phyloP scores from a whole-genome alignment of 2,329 filamentous ascomycete genomes.

The Pseudogymnoascus sp. region DNA sequence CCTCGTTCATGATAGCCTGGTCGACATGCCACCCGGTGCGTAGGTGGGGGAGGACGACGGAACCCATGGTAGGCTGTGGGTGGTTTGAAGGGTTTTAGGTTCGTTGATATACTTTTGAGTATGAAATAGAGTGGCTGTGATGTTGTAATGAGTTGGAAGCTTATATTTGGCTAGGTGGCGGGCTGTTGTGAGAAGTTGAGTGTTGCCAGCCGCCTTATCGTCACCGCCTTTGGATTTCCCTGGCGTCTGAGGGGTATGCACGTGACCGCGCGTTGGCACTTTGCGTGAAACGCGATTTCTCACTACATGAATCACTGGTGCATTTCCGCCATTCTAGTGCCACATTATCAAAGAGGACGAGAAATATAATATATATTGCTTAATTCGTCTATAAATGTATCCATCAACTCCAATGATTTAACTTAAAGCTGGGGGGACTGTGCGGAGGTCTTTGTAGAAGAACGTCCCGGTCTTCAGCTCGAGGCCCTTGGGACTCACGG shows the following conservation, averaged over 20 bases:
- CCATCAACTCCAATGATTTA: background rate
- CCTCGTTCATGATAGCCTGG: conserved; percentile 82
- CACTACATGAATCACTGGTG: background rate
- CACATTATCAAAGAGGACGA: background rate
- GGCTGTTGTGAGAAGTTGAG: conserved; percentile 1
- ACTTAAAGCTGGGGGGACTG: background rate
- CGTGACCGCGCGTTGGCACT: background rate
- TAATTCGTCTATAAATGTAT: background rate
- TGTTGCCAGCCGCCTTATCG: background rate
- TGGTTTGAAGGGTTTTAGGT: background rate
- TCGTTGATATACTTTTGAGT: background rate
- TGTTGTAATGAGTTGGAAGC: background rate
- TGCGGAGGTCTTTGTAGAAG: conserved; percentile 50
- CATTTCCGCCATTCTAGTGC: background rate
- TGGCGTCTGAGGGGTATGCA: background rate
- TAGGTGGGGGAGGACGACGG: conserved; percentile 85
- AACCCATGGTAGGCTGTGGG: conserved; percentile 42
- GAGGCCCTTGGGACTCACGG: conserved; percentile 38
- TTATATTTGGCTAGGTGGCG: background rate
- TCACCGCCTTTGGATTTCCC: background rate
- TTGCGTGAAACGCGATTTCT: background rate
- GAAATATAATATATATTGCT: background rate
- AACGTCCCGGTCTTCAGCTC: conserved; percentile 44
- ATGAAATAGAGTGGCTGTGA: background rate
- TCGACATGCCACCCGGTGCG: conserved; percentile 95